Evolutionary conservation across 2,329 filamentous ascomycete genomes (phyloP), one percentile per base, ranked within the genome.

Genomic region (Orbilia brochopaga): DNA sequence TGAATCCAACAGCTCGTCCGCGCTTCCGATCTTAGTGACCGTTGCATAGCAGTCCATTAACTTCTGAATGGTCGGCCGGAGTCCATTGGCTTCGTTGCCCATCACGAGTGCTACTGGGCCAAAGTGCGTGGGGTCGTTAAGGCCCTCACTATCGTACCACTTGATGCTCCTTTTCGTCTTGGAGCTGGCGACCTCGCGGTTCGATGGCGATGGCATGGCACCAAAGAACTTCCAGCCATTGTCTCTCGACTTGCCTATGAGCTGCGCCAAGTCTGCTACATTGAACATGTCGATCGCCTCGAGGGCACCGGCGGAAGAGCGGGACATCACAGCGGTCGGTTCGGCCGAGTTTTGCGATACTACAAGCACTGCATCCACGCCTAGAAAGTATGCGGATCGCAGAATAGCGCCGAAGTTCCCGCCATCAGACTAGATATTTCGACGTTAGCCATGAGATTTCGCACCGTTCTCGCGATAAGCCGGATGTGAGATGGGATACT

Each of bases 391-490:
- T 1, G 92, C 91, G 4, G 91, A 91, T 37, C 94, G 89, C 48
- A 97, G 83, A 69, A 97, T 93, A 21, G 88, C 91, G 46, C 94
- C 94, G 0, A 97, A 82, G 78, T 99, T 99, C 24, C 91, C 92
- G 0, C 92, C 90, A 77, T 99, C 93, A 8, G 91, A 81, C 64
- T 84, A 77, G n/a, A 79, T 59, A 82, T 21, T 37, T 13, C n/a
- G 30, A 80, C 8, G 82, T 78, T 46, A 84, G 78, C 40, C 17
- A 48, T 8, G 3, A 32, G 4, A 32, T 8, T 32, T 32, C 27
- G 8, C n/a, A n/a, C n/a, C n/a, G n/a, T n/a, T 32, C 4, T 32
- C 8, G 27, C 27, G 27, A 32, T 32, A 32, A 32, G 3, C 8
- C 27, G 8, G 27, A 32, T 32, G 27, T 8, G n/a, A 32, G 27